Conservation (phyloP, 2,329 filamentous ascomycete species). For the Magnaporthales sp. region DNA sequence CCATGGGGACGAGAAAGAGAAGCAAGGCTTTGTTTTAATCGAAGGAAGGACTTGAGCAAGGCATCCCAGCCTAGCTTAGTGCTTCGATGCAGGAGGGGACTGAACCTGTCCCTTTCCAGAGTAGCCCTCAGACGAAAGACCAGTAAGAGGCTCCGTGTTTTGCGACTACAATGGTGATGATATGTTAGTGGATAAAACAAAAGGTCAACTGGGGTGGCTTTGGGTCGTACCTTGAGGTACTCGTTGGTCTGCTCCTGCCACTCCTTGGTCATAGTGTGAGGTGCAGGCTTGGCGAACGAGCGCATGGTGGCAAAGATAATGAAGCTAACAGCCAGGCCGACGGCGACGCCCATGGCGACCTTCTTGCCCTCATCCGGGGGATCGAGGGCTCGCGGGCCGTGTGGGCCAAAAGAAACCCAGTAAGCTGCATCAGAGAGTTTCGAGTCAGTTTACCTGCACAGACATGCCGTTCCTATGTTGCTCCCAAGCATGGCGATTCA, state of each 20-base stretch:
- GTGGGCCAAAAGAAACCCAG: slow-evolving; percentile 96
- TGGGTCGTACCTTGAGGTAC: slow-evolving; percentile 71
- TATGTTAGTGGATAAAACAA: slow-evolving; percentile 8
- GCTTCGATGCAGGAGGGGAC: slow-evolving; percentile 43
- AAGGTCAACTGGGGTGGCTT: no score
- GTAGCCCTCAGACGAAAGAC: slow-evolving; percentile 73
- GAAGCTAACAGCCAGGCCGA: slow-evolving; percentile 59
- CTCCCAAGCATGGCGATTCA: not conserved
- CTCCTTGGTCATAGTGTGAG: slow-evolving; percentile 90
- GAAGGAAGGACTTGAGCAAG: slow-evolving; percentile 2
- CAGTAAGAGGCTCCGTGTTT: slow-evolving; percentile 79
- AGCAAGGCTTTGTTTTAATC: slow-evolving; percentile 3
- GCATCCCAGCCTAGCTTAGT: slow-evolving; percentile 23
- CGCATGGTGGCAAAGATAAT: slow-evolving; percentile 67
- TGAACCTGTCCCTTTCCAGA: slow-evolving; percentile 72
- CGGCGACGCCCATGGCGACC: slow-evolving; percentile 63
- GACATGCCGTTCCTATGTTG: not conserved
- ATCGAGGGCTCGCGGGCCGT: slow-evolving; percentile 77
- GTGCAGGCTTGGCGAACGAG: slow-evolving; percentile 60
- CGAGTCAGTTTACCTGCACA: slow-evolving; percentile 22
- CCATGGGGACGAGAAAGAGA: slow-evolving; percentile 9
- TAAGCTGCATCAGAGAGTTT: slow-evolving; percentile 60
- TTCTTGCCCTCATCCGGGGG: slow-evolving; percentile 80
- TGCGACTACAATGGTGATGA: slow-evolving; percentile 50
- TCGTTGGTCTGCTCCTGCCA: slow-evolving; percentile 95